Conservation (phyloP, 2,329 filamentous ascomycete genomes). For the Verticillium isaacii region DNA sequence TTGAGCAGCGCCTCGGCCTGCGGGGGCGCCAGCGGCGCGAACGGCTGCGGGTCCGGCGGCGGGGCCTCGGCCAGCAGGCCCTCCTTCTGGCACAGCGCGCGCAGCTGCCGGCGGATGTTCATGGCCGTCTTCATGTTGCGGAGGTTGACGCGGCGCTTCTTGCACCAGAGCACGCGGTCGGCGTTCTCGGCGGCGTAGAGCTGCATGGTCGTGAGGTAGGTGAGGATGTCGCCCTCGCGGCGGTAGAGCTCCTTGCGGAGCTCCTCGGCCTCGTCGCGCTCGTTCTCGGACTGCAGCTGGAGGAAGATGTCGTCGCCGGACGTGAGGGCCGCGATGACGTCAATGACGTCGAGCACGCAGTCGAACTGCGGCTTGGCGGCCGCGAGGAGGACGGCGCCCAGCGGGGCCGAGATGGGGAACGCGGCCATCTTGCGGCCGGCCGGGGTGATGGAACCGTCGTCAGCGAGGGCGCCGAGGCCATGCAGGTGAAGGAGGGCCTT, state of each 20-base stretch:
- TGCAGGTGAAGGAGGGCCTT: slow-evolving; percentile 79
- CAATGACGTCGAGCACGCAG: slow-evolving; percentile 78
- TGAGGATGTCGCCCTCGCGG: slow-evolving; percentile 61
- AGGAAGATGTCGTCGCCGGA: slow-evolving; percentile 60
- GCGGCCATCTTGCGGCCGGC: slow-evolving; percentile 73
- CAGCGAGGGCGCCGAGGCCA: slow-evolving; percentile 69
- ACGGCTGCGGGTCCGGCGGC: slow-evolving; percentile 50
- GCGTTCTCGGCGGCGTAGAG: slow-evolving; percentile 53
- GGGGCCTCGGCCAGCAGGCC: slow-evolving; percentile 42
- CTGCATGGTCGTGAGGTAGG: slow-evolving; percentile 59
- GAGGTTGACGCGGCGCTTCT: slow-evolving; percentile 48
- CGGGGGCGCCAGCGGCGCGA: slow-evolving; percentile 49
- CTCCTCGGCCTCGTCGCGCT: slow-evolving; percentile 46
- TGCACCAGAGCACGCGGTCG: slow-evolving; percentile 54
- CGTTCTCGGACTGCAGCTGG: slow-evolving; percentile 54
- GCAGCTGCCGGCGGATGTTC: slow-evolving; percentile 58
- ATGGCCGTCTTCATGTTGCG: slow-evolving; percentile 60
- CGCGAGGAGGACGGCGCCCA: slow-evolving; percentile 78
- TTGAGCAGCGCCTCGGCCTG: slow-evolving; percentile 49
- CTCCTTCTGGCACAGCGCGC: slow-evolving; percentile 48
- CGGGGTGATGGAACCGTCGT: slow-evolving; percentile 67
- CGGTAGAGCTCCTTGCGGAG: slow-evolving; percentile 53
- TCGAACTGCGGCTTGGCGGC: slow-evolving; percentile 65
- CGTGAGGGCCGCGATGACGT: slow-evolving; percentile 67
- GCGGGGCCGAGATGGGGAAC: slow-evolving; percentile 75